Base-by-base conservation (phyloP, 1,139 yeast genomes). In the Yamadazyma trypodendri region DNA sequence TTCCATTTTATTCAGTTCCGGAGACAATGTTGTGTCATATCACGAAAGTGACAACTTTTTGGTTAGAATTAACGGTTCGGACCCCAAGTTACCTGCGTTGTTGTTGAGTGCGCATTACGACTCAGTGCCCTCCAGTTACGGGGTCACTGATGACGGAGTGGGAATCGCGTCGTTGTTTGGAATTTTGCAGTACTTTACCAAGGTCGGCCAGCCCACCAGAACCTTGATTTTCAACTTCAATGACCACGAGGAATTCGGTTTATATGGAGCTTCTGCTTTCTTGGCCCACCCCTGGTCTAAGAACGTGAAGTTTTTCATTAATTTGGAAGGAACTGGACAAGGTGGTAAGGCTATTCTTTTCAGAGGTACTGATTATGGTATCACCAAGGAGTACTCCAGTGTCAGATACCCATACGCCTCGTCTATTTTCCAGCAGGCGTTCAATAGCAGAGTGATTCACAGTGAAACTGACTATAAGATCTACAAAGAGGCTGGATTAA, bases 301-400 rank as follows among this genome's bases (percentile, higher is more conserved):
- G 35, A 61, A 74, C 12, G 79, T 84, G 3, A 70, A 69, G 31
- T 83, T 76, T 48, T 85, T 90, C 47, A 70, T 90, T 49, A 90
- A 90, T 55, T 66, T 90, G 46, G 97, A 90, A 66, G 97, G 97
- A n/a, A 87, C 96, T 0, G 97, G 97, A 3, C 86, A 95, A 3
- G 96, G 96, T 20, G 96, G 96, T 6, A 79, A 85, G 44, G 90
- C 96, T 0, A 72, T 86, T 25, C 65, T 90, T 32, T 88, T 90
- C 59, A 73, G 97, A 58, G 82, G 92, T 13, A 81, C 96, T 0
- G 96, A 90, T 55, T 75, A 74, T 46, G 85, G 84, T 0, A 76
- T 86, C 8, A 58, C 60, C n/a, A 69, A 67, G 40, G 58, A 58
- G 40, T 72, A 67, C 44, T 50, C 52, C 32, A 47, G 54, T 4